These are phyloP conservation scores for Alloteropsis semialata DNA, from an alignment of 176 grass and related monocot species.

Conservation along the genomic window DNA sequence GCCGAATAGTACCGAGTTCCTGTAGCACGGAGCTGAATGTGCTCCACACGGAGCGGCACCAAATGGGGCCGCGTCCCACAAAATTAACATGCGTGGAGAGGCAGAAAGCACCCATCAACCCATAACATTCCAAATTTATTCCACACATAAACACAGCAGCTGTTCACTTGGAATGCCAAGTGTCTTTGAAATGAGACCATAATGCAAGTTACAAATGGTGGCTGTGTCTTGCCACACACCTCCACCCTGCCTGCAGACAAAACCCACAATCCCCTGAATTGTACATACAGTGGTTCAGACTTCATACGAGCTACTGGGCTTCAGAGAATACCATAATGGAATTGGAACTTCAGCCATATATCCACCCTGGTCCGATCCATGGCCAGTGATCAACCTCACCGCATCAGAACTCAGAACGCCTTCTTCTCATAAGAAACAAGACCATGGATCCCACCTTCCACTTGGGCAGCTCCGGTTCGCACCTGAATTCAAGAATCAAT, in stretches of 20 bases:
- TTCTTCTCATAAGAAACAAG: constrained; percentile 83
- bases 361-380: neutral
- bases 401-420: constrained; percentile 25
- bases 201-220: neutral
- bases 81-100: too few species aligned
- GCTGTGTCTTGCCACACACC: too few species aligned
- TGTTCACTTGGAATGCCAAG: too few species aligned
- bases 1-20: too few species aligned
- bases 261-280: too few species aligned
- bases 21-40: too few species aligned
- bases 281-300: neutral
- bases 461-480: constrained; percentile 68
- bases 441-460: constrained; percentile 73
- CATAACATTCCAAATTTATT: too few species aligned
- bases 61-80: too few species aligned
- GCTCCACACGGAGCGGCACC: too few species aligned
- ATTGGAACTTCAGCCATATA: neutral
- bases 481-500: constrained; percentile 30
- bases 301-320: neutral
- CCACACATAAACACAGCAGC: too few species aligned
- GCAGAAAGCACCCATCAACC: too few species aligned
- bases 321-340: neutral
- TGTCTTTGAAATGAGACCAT: too few species aligned
- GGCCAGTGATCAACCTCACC: neutral
- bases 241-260: neutral